Base-by-base conservation (phyloP, 192 early-diverging fungal genomes). In the Coemansia pectinata region DNA sequence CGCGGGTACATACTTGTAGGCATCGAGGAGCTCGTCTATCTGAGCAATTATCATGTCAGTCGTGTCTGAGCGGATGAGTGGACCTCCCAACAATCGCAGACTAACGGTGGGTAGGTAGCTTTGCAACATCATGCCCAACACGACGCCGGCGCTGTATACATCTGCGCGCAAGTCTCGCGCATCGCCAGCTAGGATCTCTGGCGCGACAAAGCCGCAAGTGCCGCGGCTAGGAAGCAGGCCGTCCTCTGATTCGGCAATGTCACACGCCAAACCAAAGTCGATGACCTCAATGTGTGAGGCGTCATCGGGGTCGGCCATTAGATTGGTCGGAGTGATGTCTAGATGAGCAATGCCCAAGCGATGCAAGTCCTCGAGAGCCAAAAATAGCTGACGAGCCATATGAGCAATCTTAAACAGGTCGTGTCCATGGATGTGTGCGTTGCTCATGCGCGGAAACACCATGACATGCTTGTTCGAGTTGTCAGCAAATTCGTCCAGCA, bases 91-190 rank as follows among this genome's bases (percentile, higher is more conserved):
- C 81, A 90, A 85, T 8, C 88, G 85, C 44, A 94, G 77, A 36
- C 84, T 79, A 31, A 81, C 76, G 31, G 83, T 85, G 2, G 89
- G 89, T 47, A 93, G 67, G 63, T 88, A 93, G 44, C 85, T 82
- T 72, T 93, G 90, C 53, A 93, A 78, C 88, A 89, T 87, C 86
- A 89, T 87, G 21, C 92, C 92, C 12, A 91, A 62, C 9, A 93
- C 85, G 34, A 90, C 74, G 52, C 92, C 92, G 0, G 87, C 85
- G 36, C 87, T 85, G 61, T 91, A 92, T 33, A 92, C 68, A 73
- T 93, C 92, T 1, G 89, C 85, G 2, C 72, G 64, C 41, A 76
- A 62, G 61, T 84, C 83, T 14, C 61, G 68, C 1, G 76, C 76
- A 1, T 53, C 25, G 23, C 76, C 85, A 2, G 77, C 9, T 9